phyloP scores from a whole-genome alignment of 495 filamentous ascomycete genomes.

The Chlorociboria aeruginascens region DNA sequence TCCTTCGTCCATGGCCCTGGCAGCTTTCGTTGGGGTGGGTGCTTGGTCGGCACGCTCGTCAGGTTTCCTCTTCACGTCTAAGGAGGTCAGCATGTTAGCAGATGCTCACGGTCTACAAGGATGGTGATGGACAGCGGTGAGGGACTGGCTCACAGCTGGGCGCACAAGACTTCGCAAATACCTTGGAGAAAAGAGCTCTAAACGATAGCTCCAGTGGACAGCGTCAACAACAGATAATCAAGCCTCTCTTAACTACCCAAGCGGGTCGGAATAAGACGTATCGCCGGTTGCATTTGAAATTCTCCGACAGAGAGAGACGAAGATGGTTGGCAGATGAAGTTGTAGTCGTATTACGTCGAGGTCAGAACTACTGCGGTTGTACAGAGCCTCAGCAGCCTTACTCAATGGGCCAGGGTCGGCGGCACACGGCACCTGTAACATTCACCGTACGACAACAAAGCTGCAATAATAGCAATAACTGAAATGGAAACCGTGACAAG shows the following conservation, averaged over 20 bases:
- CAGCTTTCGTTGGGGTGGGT: neutral
- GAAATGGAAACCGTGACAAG: no score
- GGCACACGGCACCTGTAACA: no score
- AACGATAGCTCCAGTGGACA: neutral
- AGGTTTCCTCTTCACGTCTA: neutral
- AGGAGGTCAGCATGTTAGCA: conserved; percentile 1
- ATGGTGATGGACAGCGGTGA: neutral
- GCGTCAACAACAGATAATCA: neutral
- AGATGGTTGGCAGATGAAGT: conserved; percentile 6
- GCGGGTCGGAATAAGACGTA: neutral
- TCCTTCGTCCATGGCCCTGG: conserved; percentile 16
- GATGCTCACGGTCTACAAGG: neutral
- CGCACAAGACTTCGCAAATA: neutral
- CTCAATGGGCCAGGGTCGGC: no score
- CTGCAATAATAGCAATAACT: no score
- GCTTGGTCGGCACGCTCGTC: no score
- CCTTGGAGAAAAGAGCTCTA: neutral
- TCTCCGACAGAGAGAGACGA: neutral
- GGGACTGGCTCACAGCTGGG: neutral
- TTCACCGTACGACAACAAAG: no score
- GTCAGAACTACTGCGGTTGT: neutral
- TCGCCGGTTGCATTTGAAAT: conserved; percentile 7
- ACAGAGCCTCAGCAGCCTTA: neutral
- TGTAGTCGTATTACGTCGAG: neutral
- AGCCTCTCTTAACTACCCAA: conserved; percentile 2